Evolutionary conservation across 2,329 filamentous ascomycete species (phyloP).

Genomic region (Fusarium begoniae): DNA sequence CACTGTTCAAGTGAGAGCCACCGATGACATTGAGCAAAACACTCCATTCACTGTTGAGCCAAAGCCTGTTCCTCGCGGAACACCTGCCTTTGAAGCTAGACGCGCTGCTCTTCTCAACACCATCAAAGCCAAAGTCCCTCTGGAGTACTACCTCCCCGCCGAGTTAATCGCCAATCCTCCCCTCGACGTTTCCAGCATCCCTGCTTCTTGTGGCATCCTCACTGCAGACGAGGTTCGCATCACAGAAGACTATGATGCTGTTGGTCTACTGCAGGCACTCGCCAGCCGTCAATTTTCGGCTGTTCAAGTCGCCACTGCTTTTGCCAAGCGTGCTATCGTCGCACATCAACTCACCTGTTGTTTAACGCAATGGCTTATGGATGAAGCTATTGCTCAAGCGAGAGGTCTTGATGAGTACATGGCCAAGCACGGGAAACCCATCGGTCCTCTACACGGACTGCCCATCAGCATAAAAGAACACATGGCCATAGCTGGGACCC

Average conservation of each 20-base stretch:
- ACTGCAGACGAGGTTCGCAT: not conserved
- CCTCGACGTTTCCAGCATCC: not conserved
- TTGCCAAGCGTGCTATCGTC: slow-evolving; percentile 16
- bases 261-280: not conserved
- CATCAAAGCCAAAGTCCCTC: not conserved
- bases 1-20: not conserved
- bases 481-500: slow-evolving; percentile 12
- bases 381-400: slow-evolving; percentile 16
- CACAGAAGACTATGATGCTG: not conserved
- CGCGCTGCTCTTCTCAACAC: not conserved
- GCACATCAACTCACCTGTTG: slow-evolving; percentile 26
- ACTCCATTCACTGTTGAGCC: slow-evolving; percentile 47
- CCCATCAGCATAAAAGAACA: slow-evolving; percentile 30
- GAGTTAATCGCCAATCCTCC: not conserved
- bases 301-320: slow-evolving; percentile 7
- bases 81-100: not conserved
- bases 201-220: not conserved
- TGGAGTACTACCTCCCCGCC: not conserved
- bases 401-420: slow-evolving; percentile 18
- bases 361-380: slow-evolving; percentile 21
- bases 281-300: not conserved
- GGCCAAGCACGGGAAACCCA: not conserved
- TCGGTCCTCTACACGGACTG: slow-evolving; percentile 28
- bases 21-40: slow-evolving; percentile 26
- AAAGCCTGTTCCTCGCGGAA: not conserved